Evolutionary conservation across 1,284 basidiomycete genomes (phyloP).

Genomic region (Ceratobasidium sp.): DNA sequence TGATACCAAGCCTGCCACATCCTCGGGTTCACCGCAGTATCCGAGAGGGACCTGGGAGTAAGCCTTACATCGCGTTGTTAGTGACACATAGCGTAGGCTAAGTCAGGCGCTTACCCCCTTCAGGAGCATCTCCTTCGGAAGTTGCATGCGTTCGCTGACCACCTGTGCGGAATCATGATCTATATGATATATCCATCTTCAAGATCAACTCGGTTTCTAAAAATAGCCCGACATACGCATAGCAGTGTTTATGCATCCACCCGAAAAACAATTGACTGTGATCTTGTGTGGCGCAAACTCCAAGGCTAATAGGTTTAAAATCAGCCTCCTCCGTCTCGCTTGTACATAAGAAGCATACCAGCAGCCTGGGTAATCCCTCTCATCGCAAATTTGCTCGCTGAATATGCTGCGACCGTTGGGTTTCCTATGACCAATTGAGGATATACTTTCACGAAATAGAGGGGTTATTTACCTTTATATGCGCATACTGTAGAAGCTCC

Average conservation of each 20-base stretch:
- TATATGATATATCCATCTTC: conserved; percentile 12
- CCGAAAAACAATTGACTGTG: conserved; percentile 46
- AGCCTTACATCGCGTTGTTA: conserved; percentile 2
- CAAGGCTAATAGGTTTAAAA: conserved; percentile 30
- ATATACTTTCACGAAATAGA: background rate
- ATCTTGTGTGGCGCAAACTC: conserved; percentile 45
- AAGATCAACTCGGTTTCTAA: too few relatives aligned
- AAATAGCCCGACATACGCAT: conserved; percentile 43
- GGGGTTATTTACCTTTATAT: conserved; percentile 39
- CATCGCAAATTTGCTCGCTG: conserved; percentile 46
- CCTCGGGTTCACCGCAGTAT: conserved; percentile 44
- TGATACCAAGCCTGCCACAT: conserved; percentile 46
- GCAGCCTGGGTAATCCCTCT: conserved; percentile 45
- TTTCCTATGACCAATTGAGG: background rate
- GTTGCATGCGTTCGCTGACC: conserved; percentile 28
- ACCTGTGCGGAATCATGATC: conserved; percentile 14
- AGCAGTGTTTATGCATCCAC: conserved; percentile 44
- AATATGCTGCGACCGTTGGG: conserved; percentile 32
- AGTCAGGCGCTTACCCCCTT: conserved; percentile 37
- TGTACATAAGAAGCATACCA: background rate
- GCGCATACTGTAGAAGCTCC: conserved; percentile 45
- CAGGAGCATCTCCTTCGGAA: conserved; percentile 19
- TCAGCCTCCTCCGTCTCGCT: background rate
- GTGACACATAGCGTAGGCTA: background rate
- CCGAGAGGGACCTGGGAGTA: conserved; percentile 37